These are phyloP conservation scores for Kodamaea arcana DNA, from an alignment of 1,139 yeast species.

Conservation along the genomic window DNA sequence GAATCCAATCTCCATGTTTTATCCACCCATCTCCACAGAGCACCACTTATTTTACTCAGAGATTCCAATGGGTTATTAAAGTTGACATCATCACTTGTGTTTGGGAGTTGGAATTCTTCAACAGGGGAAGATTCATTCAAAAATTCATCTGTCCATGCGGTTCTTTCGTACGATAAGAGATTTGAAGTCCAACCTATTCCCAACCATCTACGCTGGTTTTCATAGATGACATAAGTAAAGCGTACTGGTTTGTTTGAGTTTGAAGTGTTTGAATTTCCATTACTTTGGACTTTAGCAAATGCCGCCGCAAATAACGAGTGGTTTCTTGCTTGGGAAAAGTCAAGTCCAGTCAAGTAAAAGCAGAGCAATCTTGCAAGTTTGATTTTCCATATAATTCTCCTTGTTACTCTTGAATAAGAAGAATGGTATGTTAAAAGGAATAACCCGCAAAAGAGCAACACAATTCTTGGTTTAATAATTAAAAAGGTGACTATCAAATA, in stretches of 20 bases:
- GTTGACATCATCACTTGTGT: conserved; percentile 38
- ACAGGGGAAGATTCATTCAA: conserved; percentile 79
- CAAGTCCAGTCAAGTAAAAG: conserved; percentile 83
- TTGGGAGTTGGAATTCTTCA: conserved; percentile 76
- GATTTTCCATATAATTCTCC: conserved; percentile 82
- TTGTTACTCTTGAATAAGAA: conserved; percentile 72
- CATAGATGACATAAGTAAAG: conserved; percentile 90
- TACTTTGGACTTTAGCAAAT: conserved; percentile 51
- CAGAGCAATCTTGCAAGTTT: conserved; percentile 63
- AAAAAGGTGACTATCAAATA: conserved; percentile 68
- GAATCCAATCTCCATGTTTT: conserved; percentile 86
- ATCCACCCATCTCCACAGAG: conserved; percentile 94
- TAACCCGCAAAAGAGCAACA: conserved; percentile 58
- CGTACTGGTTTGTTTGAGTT: conserved; percentile 57
- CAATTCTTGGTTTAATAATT: conserved; percentile 65
- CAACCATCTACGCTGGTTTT: conserved; percentile 94
- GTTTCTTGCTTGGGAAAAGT: conserved; percentile 57
- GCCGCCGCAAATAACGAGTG: conserved; percentile 52
- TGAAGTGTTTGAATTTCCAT: conserved; percentile 19
- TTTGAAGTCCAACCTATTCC: conserved; percentile 98
- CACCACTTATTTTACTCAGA: conserved; percentile 53
- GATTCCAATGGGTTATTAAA: conserved; percentile 28
- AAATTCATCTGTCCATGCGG: conserved; percentile 97
- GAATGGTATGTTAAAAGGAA: conserved; percentile 81
- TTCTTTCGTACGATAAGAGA: conserved; percentile 83